phyloP scores from a whole-genome alignment of 2,329 filamentous ascomycete genomes.

The Emmonsia crescens region DNA sequence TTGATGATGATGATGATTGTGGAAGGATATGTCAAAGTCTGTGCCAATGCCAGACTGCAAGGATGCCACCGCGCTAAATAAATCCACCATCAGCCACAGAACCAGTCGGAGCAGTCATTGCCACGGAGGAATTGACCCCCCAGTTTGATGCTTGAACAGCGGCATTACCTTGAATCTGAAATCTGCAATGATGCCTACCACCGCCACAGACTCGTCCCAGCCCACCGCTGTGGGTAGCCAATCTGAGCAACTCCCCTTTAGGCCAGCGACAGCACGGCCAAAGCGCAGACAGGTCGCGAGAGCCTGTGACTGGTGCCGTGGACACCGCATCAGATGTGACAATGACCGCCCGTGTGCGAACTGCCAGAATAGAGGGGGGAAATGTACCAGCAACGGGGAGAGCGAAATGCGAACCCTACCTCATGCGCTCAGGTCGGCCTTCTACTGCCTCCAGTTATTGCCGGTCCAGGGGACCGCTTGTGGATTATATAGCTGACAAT shows the following conservation, averaged over 20 bases:
- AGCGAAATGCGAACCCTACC: constrained; percentile 1
- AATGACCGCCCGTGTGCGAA: constrained; percentile 17
- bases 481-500: not conserved
- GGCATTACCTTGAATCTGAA: not conserved
- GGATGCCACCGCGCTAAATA: not conserved
- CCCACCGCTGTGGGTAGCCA: not conserved
- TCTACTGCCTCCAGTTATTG: not conserved
- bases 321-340: constrained; percentile 21
- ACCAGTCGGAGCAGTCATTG: not conserved
- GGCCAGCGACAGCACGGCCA: constrained; percentile 1
- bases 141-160: not conserved
- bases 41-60: not conserved
- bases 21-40: too few relatives aligned
- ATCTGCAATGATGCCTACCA: not conserved
- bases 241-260: not conserved
- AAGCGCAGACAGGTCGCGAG: constrained; percentile 17
- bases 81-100: not conserved
- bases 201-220: not conserved
- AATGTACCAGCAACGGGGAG: constrained; percentile 14
- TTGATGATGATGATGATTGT: not conserved
- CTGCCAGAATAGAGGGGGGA: constrained; percentile 14
- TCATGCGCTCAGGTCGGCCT: constrained; percentile 3
- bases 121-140: not conserved
- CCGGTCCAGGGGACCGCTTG: not conserved
- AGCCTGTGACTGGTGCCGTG: constrained; percentile 21